Evolutionary conservation across 345 rosid species (phyloP), one percentile per base, ranked within the genome.

Genomic region (Dipteronia sinensis): DNA sequence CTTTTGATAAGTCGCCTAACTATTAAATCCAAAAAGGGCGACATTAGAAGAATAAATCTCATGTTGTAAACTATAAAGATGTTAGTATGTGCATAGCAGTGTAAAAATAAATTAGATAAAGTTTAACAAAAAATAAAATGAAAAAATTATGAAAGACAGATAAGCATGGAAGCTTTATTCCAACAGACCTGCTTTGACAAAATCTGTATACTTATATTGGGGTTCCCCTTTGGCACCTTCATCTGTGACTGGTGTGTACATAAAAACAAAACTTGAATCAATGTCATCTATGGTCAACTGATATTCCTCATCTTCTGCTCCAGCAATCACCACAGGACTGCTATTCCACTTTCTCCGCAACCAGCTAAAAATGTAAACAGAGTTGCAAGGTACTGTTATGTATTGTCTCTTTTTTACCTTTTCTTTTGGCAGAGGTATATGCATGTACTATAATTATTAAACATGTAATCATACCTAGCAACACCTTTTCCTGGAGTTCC

Each of bases 171-270:
- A 65, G 74, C 23, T 78, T 34, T 53, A 76, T 56, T 22, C 78
- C 22, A 11, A 78, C 81, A 31, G 34, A 91, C 99, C 99, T 87
- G 99, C 96, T 92, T 87, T 95, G 71, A 95, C 89, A 79, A 93
- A 95, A 81, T 95, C 99, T 11, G 99, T 95, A 79, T 95, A 92
- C 77, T 95, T 93, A 78, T 92, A 92, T 67, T 90, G 98, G 67
- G 99, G 97, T 80, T 95, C 99, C 85, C 99, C 99, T 86, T 90
- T 95, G 78, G 93, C 92, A 73, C 98, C 96, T 88, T 81, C 98
- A 85, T 93, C 94, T 3, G 98, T 92, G 73, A 95, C 96, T 58
- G 99, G 99, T 22, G 99, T 93, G 78, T 92, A 93, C 99, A 95
- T 95, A 81, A 90, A 95, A 62, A 95, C 99, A 91, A 95, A 88